These are phyloP conservation scores for Fusarium secorum DNA, from an alignment of 2,329 filamentous ascomycete species.

Conservation along the genomic window DNA sequence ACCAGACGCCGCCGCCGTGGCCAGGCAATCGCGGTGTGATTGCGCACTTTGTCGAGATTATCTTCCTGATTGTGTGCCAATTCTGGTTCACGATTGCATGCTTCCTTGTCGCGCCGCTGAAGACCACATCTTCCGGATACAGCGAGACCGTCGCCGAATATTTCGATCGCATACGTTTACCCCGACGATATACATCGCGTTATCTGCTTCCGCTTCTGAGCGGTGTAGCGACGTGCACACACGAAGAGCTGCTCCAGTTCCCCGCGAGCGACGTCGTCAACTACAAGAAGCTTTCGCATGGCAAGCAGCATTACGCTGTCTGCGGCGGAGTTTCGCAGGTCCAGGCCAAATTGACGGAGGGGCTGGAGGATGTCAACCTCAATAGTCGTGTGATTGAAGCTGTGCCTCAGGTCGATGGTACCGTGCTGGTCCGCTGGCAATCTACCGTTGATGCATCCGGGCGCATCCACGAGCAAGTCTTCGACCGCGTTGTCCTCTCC, in stretches of 20 bases:
- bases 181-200: conserved; percentile 54
- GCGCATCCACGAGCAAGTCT: conserved; percentile 45
- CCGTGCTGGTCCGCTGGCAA: conserved; percentile 49
- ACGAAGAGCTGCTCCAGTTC: conserved; percentile 57
- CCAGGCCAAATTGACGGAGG: conserved; percentile 54
- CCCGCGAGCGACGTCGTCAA: conserved; percentile 61
- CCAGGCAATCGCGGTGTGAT: conserved; percentile 49
- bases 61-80: conserved; percentile 58
- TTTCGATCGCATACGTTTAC: conserved; percentile 57
- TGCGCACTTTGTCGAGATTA: conserved; percentile 53
- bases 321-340: conserved; percentile 59
- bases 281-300: conserved; percentile 58
- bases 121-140: background rate
- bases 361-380: conserved; percentile 51
- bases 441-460: conserved; percentile 14
- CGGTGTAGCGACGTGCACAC: conserved; percentile 63
- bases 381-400: conserved; percentile 50
- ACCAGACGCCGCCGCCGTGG: conserved; percentile 55
- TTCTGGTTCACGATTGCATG: conserved; percentile 62
- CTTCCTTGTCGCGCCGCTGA: conserved; percentile 53
- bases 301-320: conserved; percentile 60
- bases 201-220: conserved; percentile 65
- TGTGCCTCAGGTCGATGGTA: conserved; percentile 30
- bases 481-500: conserved; percentile 62
- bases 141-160: conserved; percentile 60